Conservation (phyloP, 2,329 filamentous ascomycete genomes). For the Periconia sp. region DNA sequence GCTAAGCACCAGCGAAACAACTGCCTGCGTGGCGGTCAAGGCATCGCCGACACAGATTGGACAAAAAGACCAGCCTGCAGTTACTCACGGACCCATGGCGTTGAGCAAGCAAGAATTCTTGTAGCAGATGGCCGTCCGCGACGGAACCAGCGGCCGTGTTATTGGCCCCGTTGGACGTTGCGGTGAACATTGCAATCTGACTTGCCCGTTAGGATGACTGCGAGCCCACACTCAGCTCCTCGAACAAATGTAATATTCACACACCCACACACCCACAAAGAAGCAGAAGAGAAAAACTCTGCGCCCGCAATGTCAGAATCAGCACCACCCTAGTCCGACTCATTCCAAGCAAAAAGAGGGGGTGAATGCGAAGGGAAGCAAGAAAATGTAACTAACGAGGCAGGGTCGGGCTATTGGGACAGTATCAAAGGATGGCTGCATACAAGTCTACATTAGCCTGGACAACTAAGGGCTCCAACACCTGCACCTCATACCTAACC, state of each 20-base stretch:
- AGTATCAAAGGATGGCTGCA: not conserved
- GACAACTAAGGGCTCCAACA: conserved; percentile 15
- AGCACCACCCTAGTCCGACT: not conserved
- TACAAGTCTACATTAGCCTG: conserved; percentile 24
- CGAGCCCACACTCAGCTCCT: not conserved
- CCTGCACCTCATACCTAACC: conserved; percentile 21
- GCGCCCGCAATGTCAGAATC: not conserved
- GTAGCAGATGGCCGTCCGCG: conserved; percentile 20
- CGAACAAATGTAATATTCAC: too few species aligned
- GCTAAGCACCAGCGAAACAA: conserved; percentile 12
- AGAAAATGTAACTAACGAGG: not conserved
- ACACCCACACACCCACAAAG: too few species aligned
- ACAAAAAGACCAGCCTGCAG: conserved; percentile 19
- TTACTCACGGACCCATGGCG: conserved; percentile 16
- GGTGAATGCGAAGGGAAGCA: not conserved
- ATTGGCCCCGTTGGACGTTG: conserved; percentile 12
- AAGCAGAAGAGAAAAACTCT: too few species aligned
- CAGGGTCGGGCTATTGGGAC: not conserved
- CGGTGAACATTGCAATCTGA: conserved; percentile 25
- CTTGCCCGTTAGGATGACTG: not conserved
- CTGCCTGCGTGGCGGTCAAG: conserved; percentile 31
- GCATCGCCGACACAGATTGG: conserved; percentile 14
- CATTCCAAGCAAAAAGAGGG: not conserved
- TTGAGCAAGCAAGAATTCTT: conserved; percentile 1
- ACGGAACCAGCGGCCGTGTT: not conserved